Conservation (phyloP, 129 eudicot genomes). For the Centrapalus pauciflorus region DNA sequence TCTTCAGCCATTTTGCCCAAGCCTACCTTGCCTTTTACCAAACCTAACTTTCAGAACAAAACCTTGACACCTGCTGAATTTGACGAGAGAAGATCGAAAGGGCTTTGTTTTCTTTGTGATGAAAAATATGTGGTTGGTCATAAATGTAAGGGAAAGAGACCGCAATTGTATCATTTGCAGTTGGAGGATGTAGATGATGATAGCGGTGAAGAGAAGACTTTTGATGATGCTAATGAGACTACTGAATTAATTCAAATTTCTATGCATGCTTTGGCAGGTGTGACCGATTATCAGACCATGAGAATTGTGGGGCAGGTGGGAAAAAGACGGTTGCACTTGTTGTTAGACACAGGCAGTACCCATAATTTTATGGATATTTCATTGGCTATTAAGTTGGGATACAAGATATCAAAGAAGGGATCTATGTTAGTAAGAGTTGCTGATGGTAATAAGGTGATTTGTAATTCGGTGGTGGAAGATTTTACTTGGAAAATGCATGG, state of each 20-base stretch:
- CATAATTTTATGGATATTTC: not conserved
- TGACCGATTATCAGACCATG: too few species aligned
- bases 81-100: not conserved
- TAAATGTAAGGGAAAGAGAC: not conserved
- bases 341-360: too few species aligned
- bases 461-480: not conserved
- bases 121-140: not conserved
- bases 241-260: too few species aligned
- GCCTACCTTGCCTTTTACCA: not conserved
- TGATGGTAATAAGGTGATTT: not conserved
- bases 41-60: not conserved
- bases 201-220: not conserved
- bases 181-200: not conserved
- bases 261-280: too few species aligned
- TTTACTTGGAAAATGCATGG: not conserved
- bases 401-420: not conserved
- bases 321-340: too few species aligned
- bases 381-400: not conserved
- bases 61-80: not conserved
- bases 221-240: too few species aligned
- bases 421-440: not conserved
- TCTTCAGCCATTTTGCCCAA: not conserved
- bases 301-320: too few species aligned
- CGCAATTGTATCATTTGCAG: not conserved
- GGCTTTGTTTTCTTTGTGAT: not conserved